Evolutionary conservation across 23 red algal genomes (phyloP).

Genomic region (Pyropia haitanensis): DNA sequence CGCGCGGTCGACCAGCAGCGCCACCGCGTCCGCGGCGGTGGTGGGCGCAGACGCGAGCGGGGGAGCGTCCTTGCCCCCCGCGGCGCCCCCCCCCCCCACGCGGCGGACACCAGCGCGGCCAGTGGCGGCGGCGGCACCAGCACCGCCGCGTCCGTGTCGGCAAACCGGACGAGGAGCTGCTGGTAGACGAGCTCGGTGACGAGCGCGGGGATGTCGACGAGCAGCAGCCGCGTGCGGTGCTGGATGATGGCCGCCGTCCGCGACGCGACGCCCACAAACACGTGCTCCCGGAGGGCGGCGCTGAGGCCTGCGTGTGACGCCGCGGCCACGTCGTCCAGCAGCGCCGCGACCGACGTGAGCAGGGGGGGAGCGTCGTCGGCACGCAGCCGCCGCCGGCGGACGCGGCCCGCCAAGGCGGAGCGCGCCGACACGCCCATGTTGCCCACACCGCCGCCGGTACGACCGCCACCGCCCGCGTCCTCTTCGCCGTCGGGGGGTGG

Average conservation of each 20-base stretch:
- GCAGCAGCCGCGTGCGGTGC: conserved; percentile 55
- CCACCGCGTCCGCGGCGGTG: conserved; percentile 37
- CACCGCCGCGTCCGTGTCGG: conserved; percentile 20
- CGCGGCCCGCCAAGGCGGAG: no score
- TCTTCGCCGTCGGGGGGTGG: no score
- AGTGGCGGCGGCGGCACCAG: conserved; percentile 31
- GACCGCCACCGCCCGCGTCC: no score
- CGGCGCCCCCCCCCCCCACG: conserved; percentile 3
- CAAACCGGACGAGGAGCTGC: conserved; percentile 57
- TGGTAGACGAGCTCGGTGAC: conserved; percentile 44
- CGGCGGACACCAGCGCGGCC: conserved; percentile 15
- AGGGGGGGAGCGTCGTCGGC: conserved; percentile 35
- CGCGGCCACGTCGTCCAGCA: conserved; percentile 13
- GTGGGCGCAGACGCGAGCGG: no score
- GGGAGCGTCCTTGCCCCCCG: not conserved
- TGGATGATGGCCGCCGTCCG: conserved; percentile 44
- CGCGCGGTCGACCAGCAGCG: conserved; percentile 24
- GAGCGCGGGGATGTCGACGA: conserved; percentile 23
- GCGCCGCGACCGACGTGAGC: conserved; percentile 25
- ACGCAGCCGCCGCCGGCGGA: conserved; percentile 27
- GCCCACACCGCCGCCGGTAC: no score
- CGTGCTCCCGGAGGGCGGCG: conserved; percentile 49
- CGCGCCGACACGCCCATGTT: no score
- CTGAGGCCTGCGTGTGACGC: conserved; percentile 41
- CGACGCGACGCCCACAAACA: conserved; percentile 68